phyloP scores from a whole-genome alignment of 352 stramenopile species.

The Albugo candida region DNA sequence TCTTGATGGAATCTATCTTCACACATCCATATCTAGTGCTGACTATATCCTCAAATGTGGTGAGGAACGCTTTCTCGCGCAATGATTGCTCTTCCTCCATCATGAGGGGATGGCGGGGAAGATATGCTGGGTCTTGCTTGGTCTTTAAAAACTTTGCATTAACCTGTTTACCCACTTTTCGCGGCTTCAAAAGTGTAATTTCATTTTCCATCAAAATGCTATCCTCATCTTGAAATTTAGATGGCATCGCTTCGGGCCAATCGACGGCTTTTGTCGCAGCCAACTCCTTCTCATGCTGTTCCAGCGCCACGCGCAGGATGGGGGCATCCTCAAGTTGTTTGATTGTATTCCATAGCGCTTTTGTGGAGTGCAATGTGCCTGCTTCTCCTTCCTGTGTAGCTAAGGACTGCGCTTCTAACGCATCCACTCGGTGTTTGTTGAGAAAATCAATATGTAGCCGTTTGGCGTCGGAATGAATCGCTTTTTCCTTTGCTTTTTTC shows the following conservation, averaged over 20 bases:
- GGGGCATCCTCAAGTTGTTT: background rate
- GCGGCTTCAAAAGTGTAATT: background rate
- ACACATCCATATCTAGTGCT: too few relatives aligned
- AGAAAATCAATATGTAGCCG: background rate
- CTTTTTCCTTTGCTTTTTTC: background rate
- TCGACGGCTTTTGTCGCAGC: background rate
- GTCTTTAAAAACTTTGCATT: background rate
- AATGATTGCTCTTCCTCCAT: too few relatives aligned
- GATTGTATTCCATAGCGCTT: background rate
- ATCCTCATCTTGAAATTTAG: background rate
- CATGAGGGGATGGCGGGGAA: too few relatives aligned
- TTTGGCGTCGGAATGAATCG: background rate
- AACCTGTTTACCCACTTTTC: background rate
- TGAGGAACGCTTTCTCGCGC: too few relatives aligned
- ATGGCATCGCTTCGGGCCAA: background rate
- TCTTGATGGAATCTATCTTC: too few relatives aligned
- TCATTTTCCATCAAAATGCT: background rate
- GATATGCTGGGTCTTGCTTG: background rate
- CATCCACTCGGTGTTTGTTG: background rate
- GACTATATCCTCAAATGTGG: too few relatives aligned
- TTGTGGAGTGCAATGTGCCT: background rate
- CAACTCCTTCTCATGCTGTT: background rate
- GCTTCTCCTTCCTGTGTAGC: background rate
- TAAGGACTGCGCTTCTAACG: background rate
- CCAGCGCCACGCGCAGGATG: background rate